Evolutionary conservation across 257 asterid species (phyloP).

Genomic region (Striga asiatica): DNA sequence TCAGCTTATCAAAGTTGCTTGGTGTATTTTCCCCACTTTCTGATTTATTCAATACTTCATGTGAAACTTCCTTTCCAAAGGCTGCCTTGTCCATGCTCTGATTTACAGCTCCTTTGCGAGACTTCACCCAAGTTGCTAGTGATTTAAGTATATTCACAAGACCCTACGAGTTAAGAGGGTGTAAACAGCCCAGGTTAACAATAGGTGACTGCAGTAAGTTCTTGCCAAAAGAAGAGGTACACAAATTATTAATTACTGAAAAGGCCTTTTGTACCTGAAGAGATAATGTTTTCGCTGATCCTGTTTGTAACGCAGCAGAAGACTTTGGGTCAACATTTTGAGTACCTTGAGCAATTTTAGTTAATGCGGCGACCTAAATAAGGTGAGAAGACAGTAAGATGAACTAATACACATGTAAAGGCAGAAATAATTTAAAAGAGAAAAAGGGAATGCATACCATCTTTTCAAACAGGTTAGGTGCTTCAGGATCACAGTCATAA

Average conservation of each 20-base stretch:
- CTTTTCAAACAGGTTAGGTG: constrained; percentile 83
- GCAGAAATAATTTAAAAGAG: constrained; percentile 10
- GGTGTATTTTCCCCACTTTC: constrained; percentile 43
- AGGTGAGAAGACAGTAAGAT: constrained; percentile 21
- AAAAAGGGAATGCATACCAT: constrained; percentile 62
- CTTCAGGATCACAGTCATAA: constrained; percentile 92
- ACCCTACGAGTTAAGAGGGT: constrained; percentile 37
- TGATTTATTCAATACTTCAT: constrained; percentile 34
- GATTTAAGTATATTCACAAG: constrained; percentile 84
- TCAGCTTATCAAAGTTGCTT: constrained; percentile 52
- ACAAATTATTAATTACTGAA: too few species aligned
- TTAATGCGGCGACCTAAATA: constrained; percentile 63
- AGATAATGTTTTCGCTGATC: constrained; percentile 67
- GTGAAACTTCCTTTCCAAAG: constrained; percentile 33
- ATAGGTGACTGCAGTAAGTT: constrained; percentile 8
- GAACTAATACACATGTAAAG: constrained; percentile 12
- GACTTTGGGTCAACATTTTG: constrained; percentile 80
- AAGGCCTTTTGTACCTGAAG: constrained; percentile 52
- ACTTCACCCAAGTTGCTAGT: constrained; percentile 81
- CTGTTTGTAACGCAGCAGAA: constrained; percentile 52
- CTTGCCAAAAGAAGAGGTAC: constrained; percentile 9
- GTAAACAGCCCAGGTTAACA: constrained; percentile 10
- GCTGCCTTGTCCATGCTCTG: constrained; percentile 29
- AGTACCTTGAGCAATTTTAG: constrained; percentile 90
- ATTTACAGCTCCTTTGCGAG: constrained; percentile 47